These are phyloP conservation scores for Elsinoe perseae DNA, from an alignment of 2,329 filamentous ascomycete species.

Conservation along the genomic window DNA sequence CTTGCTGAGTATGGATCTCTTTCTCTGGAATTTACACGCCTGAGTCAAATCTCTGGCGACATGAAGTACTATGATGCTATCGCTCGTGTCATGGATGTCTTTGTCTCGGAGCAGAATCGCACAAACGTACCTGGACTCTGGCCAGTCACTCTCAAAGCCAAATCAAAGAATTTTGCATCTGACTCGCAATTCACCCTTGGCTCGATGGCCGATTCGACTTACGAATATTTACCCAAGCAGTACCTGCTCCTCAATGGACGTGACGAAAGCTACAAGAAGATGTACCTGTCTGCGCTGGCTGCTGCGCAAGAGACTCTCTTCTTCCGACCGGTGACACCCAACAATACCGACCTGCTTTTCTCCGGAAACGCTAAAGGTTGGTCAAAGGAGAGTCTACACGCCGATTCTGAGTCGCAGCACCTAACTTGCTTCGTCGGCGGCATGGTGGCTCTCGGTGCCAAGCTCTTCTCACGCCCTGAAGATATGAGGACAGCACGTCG, in stretches of 20 bases:
- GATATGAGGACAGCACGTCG: constrained; percentile 51
- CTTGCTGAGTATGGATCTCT: constrained; percentile 52
- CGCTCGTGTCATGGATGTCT: constrained; percentile 48
- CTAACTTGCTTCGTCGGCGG: constrained; percentile 64
- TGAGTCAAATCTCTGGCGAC: constrained; percentile 56
- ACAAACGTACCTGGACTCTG: constrained; percentile 56
- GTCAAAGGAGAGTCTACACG: constrained; percentile 19
- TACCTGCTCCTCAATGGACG: constrained; percentile 26
- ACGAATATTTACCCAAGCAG: constrained; percentile 30
- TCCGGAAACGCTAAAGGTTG: constrained; percentile 39
- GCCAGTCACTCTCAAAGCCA: constrained; percentile 48
- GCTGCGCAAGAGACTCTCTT: constrained; percentile 42
- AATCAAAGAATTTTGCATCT: constrained; percentile 28
- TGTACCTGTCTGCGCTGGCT: constrained; percentile 42
- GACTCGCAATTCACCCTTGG: constrained; percentile 27
- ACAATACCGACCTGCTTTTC: constrained; percentile 40
- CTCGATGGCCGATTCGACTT: constrained; percentile 30
- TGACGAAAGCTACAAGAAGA: constrained; percentile 34
- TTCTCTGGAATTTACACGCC: constrained; percentile 54
- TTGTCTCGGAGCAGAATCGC: constrained; percentile 47
- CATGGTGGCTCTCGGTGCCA: constrained; percentile 60
- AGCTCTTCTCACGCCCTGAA: constrained; percentile 48
- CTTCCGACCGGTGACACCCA: constrained; percentile 38
- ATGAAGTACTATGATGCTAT: constrained; percentile 55
- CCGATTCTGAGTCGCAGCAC: constrained; percentile 47